Evolutionary conservation across 2,329 filamentous ascomycete genomes (phyloP).

Genomic region (Cylindrodendrum hubeiense): DNA sequence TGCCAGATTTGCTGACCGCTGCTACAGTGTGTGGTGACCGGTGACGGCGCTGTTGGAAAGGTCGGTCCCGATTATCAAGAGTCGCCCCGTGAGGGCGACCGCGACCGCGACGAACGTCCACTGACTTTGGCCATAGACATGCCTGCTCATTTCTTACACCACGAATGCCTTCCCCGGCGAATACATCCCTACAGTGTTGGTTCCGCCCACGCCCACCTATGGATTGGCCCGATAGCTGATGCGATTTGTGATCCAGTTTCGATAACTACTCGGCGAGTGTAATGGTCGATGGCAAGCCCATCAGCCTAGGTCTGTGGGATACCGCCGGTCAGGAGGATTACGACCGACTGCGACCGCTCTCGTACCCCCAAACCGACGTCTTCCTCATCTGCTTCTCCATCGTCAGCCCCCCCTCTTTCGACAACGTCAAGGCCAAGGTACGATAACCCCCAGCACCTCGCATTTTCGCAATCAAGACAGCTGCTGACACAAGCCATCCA

Average conservation of each 20-base stretch:
- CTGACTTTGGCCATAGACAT: constrained; percentile 76
- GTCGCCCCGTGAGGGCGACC: constrained; percentile 1
- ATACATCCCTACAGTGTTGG: constrained; percentile 98
- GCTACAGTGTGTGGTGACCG: constrained; percentile 93
- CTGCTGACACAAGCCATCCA: constrained; percentile 52
- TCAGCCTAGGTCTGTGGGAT: constrained; percentile 98
- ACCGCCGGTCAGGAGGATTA: constrained; percentile 99
- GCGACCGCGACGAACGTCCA: constrained; percentile 17
- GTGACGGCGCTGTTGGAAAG: constrained; percentile 99
- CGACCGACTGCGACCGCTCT: constrained; percentile 92
- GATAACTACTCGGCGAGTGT: constrained; percentile 99
- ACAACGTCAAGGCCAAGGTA: constrained; percentile 99
- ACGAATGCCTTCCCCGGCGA: constrained; percentile 99
- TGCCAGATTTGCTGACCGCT: constrained; percentile 46
- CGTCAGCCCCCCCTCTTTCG: constrained; percentile 96
- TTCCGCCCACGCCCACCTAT: constrained; percentile 39
- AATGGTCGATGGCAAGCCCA: constrained; percentile 98
- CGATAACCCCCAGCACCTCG: constrained; percentile 40
- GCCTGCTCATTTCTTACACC: constrained; percentile 98
- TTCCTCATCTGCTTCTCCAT: constrained; percentile 99
- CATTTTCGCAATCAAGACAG: constrained; percentile 1
- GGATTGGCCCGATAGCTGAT: constrained; percentile 7
- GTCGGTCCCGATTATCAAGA: constrained; percentile 58
- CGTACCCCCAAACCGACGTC: constrained; percentile 98
- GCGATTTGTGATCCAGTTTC: constrained; percentile 70